Base-by-base conservation (phyloP, 768 basidiomycete species). In the Tylopilus sp. region DNA sequence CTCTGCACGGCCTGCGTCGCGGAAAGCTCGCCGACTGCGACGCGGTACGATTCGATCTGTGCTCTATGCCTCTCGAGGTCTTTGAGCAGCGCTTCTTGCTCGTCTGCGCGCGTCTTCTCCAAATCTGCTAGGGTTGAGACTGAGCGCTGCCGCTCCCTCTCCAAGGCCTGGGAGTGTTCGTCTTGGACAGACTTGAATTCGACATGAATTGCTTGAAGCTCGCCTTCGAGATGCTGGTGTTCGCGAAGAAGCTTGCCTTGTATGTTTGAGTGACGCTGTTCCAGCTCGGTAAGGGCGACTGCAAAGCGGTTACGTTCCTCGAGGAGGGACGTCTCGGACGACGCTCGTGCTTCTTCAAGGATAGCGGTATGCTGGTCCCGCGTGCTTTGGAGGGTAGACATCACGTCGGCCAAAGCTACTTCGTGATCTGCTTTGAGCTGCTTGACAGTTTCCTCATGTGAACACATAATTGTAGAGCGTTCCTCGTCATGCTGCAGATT, bases 121-220 rank as follows among this genome's bases (percentile, higher is more conserved):
- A 59, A 31, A 25, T 61, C 57, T 39, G 52, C 48, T 17, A 64
- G 28, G 18, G 30, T 52, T 17, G 57, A 66, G 13, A 51, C 47
- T 23, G 64, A 69, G 18, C 40, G 51, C 18, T 68, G 58, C 38
- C 62, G 68, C 41, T 69, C 69, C 53, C 51, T 60, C 30, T 62
- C 66, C 40, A 71, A 45, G 25, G 43, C 47, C 13, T 46, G 53
- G 12, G 52, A 55, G 23, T 66, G 48, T 12, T 57, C 49, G 18
- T 52, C 55, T 23, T 57, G 58, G 31, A 54, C 46, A 7, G 71
- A 66, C 47, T 68, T 67, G 25, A 69, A 62, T 13, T 70, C 67
- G 7, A 69, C 59, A 62, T 83, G 86, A 63, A 82, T 71, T 9
- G 79, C 72, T 58, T 84, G 80, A 13, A 90, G 67, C 63, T 91